Conservation (phyloP, 2,329 filamentous ascomycete genomes). For the Aspergillus nomiae region DNA sequence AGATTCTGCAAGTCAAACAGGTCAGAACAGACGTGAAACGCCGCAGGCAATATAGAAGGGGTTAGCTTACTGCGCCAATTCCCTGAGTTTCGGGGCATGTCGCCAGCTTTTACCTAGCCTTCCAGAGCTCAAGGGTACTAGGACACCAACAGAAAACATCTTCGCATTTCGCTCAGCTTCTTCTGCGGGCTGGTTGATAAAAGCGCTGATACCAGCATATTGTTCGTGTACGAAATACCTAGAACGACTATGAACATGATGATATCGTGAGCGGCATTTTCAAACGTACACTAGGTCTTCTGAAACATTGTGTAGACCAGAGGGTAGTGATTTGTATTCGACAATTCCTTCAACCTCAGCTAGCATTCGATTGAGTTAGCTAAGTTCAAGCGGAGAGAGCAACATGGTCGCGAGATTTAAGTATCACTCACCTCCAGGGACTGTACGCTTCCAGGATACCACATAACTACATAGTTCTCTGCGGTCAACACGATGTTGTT, state of each 20-base stretch:
- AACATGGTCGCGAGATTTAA: neutral
- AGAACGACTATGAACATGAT: slow-evolving; percentile 17
- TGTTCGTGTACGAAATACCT: slow-evolving; percentile 89
- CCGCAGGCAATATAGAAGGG: neutral
- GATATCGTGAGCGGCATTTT: neutral
- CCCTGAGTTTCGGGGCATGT: slow-evolving; percentile 75
- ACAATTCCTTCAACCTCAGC: slow-evolving; percentile 77
- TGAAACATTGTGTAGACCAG: slow-evolving; percentile 83
- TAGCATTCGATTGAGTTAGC: slow-evolving; percentile 26
- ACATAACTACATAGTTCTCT: slow-evolving; percentile 62
- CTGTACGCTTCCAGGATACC: slow-evolving; percentile 80
- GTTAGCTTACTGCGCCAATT: slow-evolving; percentile 65
- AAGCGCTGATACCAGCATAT: slow-evolving; percentile 88
- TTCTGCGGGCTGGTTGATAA: slow-evolving; percentile 78
- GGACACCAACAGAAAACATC: slow-evolving; percentile 87
- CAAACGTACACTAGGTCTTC: slow-evolving; percentile 69
- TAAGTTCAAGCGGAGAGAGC: slow-evolving; percentile 17
- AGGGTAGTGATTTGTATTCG: slow-evolving; percentile 95
- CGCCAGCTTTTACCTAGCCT: slow-evolving; percentile 86
- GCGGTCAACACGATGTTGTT: neutral
- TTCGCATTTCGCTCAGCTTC: slow-evolving; percentile 81
- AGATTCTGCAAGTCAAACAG: slow-evolving; percentile 35
- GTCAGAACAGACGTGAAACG: slow-evolving; percentile 13
- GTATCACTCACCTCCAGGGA: slow-evolving; percentile 60
- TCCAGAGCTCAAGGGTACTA: slow-evolving; percentile 84